These are phyloP conservation scores for Stereocaulon alpinum DNA, from an alignment of 495 filamentous ascomycete species.

Conservation along the genomic window DNA sequence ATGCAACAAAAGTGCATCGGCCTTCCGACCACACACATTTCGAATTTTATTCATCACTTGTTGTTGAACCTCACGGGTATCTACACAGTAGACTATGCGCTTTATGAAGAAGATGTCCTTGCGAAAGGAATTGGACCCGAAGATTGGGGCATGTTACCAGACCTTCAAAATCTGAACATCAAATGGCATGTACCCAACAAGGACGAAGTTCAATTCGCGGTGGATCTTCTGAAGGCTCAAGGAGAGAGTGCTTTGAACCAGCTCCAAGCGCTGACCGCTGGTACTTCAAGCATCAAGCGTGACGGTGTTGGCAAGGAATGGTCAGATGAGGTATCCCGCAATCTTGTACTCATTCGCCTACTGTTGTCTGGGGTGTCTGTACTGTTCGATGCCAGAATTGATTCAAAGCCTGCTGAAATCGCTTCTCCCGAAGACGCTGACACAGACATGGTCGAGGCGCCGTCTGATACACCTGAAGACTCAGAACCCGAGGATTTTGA, in stretches of 20 bases:
- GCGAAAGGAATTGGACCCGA: slow-evolving; percentile 47
- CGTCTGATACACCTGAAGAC: slow-evolving; percentile 41
- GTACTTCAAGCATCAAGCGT: slow-evolving; percentile 74
- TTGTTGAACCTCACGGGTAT: slow-evolving; percentile 91
- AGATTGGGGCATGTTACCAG: slow-evolving; percentile 67
- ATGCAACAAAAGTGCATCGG: slow-evolving; percentile 94
- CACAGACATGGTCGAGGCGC: slow-evolving; percentile 35
- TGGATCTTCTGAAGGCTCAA: slow-evolving; percentile 77
- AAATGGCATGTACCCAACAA: slow-evolving; percentile 80
- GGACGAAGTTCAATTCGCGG: slow-evolving; percentile 77
- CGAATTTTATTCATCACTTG: slow-evolving; percentile 97
- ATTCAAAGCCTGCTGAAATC: slow-evolving; percentile 34
- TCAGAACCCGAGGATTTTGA: slow-evolving; percentile 52
- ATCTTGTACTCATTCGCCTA: slow-evolving; percentile 74
- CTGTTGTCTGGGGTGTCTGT: slow-evolving; percentile 79
- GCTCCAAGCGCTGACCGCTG: slow-evolving; percentile 64
- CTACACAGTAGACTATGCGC: slow-evolving; percentile 77
- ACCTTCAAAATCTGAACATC: slow-evolving; percentile 66
- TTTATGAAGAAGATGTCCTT: slow-evolving; percentile 63
- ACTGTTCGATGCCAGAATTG: slow-evolving; percentile 71
- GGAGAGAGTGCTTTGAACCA: slow-evolving; percentile 54
- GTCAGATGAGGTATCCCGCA: slow-evolving; percentile 91
- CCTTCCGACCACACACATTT: slow-evolving; percentile 87
- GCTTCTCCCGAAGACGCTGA: slow-evolving; percentile 26
- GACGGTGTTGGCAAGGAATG: slow-evolving; percentile 95